phyloP scores from a whole-genome alignment of 139 green algal genomes.

The Haematococcus lacustris region DNA sequence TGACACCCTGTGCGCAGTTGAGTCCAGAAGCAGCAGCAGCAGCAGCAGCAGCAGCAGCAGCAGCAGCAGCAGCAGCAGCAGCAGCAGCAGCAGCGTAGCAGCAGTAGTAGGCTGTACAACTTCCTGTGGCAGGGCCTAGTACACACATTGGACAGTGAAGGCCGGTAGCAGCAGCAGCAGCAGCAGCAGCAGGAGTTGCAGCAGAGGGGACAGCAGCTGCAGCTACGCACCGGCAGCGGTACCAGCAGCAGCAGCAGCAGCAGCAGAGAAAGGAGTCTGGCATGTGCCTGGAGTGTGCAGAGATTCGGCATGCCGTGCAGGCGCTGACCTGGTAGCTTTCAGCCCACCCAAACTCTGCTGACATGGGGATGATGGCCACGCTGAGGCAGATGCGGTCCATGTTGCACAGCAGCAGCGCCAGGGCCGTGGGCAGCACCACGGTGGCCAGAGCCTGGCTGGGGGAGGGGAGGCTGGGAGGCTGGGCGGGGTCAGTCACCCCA shows the following conservation, averaged over 20 bases:
- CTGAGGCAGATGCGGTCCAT: constrained; percentile 93
- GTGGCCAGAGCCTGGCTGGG: no score
- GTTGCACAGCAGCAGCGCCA: constrained; percentile 90
- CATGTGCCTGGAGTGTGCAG: not conserved
- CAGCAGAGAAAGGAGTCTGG: not conserved
- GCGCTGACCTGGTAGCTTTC: constrained; percentile 45
- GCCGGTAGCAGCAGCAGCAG: not conserved
- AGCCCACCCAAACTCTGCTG: constrained; percentile 78
- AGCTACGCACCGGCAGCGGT: not conserved
- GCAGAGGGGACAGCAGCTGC: not conserved
- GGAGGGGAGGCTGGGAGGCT: no score
- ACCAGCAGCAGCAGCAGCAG: not conserved
- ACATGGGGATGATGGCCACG: constrained; percentile 89
- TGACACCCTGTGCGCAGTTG: constrained; percentile 57
- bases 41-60: no score
- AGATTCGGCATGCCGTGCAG: not conserved
- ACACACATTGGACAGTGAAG: not conserved
- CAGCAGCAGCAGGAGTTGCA: no score
- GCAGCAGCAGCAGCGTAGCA: not conserved
- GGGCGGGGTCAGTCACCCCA: no score
- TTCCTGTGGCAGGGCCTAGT: constrained; percentile 13
- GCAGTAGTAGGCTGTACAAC: constrained; percentile 30
- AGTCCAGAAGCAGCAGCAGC: no score
- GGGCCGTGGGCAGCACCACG: constrained; percentile 54
- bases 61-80: not conserved